Evolutionary conservation across 495 filamentous ascomycete species (phyloP).

Genomic region (Haplographium delicatum): DNA sequence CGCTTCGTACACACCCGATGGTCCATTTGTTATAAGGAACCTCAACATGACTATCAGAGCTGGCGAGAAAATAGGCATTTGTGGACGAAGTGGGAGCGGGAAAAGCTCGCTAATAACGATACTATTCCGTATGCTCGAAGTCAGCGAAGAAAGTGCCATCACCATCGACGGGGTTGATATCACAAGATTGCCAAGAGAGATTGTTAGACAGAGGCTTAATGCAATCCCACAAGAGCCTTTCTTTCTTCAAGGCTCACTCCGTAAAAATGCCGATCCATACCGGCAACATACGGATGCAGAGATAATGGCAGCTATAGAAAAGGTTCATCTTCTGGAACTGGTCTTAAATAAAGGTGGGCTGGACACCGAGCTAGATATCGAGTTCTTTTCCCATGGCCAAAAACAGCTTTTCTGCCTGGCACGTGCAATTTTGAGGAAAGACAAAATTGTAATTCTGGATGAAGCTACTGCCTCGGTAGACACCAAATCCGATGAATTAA

Average conservation of each 20-base stretch:
- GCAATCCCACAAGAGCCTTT: conserved; percentile 46
- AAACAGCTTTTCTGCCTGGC: conserved; percentile 44
- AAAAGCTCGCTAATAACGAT: conserved; percentile 35
- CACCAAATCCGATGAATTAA: conserved; percentile 48
- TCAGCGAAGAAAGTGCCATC: conserved; percentile 32
- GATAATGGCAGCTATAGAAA: conserved; percentile 34
- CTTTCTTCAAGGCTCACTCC: conserved; percentile 38
- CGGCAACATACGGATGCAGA: conserved; percentile 30
- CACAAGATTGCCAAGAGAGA: conserved; percentile 22
- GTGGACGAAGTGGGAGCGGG: conserved; percentile 43
- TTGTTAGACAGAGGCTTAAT: conserved; percentile 32
- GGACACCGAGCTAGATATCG: conserved; percentile 33
- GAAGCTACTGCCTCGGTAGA: conserved; percentile 51
- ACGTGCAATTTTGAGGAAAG: conserved; percentile 31
- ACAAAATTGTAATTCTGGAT: conserved; percentile 39
- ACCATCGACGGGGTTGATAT: conserved; percentile 42
- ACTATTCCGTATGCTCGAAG: conserved; percentile 36
- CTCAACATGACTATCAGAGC: conserved; percentile 20
- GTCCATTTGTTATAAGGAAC: conserved; percentile 9
- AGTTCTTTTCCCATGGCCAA: conserved; percentile 39
- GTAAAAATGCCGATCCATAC: conserved; percentile 44
- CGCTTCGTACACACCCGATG: conserved; percentile 29
- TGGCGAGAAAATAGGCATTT: conserved; percentile 41
- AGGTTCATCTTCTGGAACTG: conserved; percentile 34
- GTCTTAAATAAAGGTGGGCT: conserved; percentile 37